Evolutionary conservation across 345 rosid genomes (phyloP).

Genomic region (Hypericum androsaemum): DNA sequence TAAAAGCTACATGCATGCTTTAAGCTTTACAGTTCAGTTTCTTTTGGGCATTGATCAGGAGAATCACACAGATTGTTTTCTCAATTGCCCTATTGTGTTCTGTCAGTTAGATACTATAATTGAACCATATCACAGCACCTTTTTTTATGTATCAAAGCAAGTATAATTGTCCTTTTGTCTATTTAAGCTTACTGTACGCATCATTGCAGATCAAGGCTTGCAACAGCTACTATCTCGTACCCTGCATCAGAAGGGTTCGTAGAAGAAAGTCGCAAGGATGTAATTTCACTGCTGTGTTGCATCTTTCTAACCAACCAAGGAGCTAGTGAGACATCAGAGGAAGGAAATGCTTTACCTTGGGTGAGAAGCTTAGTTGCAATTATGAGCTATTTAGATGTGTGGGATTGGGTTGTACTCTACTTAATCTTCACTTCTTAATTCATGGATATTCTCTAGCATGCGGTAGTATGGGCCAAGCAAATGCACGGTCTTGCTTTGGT

Average conservation of each 20-base stretch:
- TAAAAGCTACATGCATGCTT: no score
- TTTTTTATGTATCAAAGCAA: no score
- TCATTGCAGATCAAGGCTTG: slow-evolving; percentile 65
- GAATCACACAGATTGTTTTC: no score
- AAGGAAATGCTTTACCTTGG: slow-evolving; percentile 38
- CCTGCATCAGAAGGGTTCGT: slow-evolving; percentile 38
- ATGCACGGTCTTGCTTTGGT: no score
- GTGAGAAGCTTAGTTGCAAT: slow-evolving; percentile 33
- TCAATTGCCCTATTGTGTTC: no score
- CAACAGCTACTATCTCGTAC: slow-evolving; percentile 50
- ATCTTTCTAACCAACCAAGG: slow-evolving; percentile 75
- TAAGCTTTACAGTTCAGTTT: no score
- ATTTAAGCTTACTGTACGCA: not conserved
- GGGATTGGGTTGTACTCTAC: not conserved
- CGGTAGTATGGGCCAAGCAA: no score
- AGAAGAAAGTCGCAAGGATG: slow-evolving; percentile 38
- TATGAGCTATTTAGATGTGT: not conserved
- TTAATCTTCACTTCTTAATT: no score
- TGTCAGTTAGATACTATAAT: no score
- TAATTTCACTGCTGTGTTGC: slow-evolving; percentile 72
- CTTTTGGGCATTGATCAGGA: no score
- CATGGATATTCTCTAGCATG: no score
- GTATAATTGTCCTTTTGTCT: not conserved
- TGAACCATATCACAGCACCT: no score
- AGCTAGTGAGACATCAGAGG: slow-evolving; percentile 53